These are phyloP conservation scores for Physcia stellaris DNA, from an alignment of 495 filamentous ascomycete genomes.

Conservation along the genomic window DNA sequence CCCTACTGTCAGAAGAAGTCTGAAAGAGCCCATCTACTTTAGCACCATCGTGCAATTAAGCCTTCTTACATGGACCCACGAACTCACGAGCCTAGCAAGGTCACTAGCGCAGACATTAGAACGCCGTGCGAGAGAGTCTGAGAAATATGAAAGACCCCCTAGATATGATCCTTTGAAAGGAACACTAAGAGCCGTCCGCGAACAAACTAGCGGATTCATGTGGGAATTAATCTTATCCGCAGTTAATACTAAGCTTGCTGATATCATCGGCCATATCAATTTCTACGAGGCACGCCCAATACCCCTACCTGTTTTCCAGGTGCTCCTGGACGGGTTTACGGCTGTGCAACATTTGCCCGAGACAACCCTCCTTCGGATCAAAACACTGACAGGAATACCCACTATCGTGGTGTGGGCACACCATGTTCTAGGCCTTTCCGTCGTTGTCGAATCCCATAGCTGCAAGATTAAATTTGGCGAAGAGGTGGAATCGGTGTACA, in stretches of 20 bases:
- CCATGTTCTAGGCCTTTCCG: neutral
- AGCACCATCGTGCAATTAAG: slow-evolving; percentile 11
- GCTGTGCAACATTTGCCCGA: slow-evolving; percentile 3
- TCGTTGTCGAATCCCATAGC: neutral
- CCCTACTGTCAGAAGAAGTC: slow-evolving; percentile 9
- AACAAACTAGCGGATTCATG: slow-evolving; percentile 3
- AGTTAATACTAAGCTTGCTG: neutral
- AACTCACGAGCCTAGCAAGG: neutral
- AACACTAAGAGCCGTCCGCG: slow-evolving; percentile 1
- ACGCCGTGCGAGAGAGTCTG: neutral
- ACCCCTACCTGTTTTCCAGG: neutral
- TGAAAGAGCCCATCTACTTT: slow-evolving; percentile 8
- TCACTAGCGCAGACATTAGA: neutral
- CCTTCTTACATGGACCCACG: neutral
- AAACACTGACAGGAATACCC: neutral
- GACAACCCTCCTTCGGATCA: neutral
- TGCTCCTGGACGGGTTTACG: neutral
- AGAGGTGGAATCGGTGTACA: neutral
- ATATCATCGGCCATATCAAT: neutral
- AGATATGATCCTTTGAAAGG: slow-evolving; percentile 2
- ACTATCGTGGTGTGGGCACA: slow-evolving; percentile 4
- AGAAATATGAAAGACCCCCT: slow-evolving; percentile 1
- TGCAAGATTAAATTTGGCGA: neutral
- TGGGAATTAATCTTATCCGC: slow-evolving; percentile 3
- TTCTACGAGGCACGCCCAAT: neutral